Conservation (phyloP, 2,329 filamentous ascomycete genomes). For the Botryosphaeria dothidea region DNA sequence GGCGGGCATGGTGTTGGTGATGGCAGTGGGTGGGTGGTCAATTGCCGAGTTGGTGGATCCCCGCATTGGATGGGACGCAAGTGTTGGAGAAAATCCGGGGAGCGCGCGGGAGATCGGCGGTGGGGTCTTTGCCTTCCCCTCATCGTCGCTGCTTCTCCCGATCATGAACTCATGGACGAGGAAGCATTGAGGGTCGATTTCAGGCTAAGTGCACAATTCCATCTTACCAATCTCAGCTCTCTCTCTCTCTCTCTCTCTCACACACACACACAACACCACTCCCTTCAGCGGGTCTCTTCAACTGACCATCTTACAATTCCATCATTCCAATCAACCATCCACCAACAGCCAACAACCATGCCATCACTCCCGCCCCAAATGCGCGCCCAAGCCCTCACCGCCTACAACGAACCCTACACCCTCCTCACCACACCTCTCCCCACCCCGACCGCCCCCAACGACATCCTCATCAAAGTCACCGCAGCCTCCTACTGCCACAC, state of each 20-base stretch:
- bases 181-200: no score
- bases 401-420: slow-evolving; percentile 44
- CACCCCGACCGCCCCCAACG: slow-evolving; percentile 31
- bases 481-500: slow-evolving; percentile 53
- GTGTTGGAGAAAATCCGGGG: neutral
- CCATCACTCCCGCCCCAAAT: slow-evolving; percentile 26
- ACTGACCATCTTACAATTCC: no score
- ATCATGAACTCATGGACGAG: no score
- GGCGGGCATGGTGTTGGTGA: neutral
- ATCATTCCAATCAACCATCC: neutral
- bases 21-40: neutral
- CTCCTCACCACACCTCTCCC: slow-evolving; percentile 41
- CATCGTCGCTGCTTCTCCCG: neutral
- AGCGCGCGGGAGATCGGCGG: neutral
- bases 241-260: no score
- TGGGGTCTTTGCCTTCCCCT: neutral
- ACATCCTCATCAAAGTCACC: slow-evolving; percentile 48
- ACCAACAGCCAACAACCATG: slow-evolving; percentile 22
- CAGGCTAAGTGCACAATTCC: no score
- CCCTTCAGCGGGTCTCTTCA: no score
- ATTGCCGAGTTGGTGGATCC: neutral
- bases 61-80: neutral
- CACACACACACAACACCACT: neutral
- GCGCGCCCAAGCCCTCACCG: slow-evolving; percentile 44
- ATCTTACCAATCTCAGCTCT: no score